Evolutionary conservation across 2,329 filamentous ascomycete species (phyloP), one percentile per base, ranked within the genome.

Genomic region (Endothia cerciana): DNA sequence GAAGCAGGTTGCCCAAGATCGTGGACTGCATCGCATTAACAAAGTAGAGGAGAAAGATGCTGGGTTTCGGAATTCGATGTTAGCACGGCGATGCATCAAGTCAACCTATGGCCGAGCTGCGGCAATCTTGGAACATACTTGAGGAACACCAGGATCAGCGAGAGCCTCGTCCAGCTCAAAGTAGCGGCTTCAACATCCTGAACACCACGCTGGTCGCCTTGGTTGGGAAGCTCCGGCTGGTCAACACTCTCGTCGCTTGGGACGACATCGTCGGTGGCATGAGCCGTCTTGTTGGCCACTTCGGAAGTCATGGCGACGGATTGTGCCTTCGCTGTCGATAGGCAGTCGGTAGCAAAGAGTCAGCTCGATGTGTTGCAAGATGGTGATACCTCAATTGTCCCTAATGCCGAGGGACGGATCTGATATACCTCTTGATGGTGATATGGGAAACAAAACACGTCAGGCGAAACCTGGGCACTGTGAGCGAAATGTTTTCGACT

Each of bases 41-140:
- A 53, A 86, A 79, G 73, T 82, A 83, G 30, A 86, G 75, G 1
- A 83, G 67, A 74, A 80, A 86, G 65, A 86, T 77, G 49, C 80
- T 81, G 61, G 13, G 10, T 7, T 7, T 49, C 55, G 59, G 19
- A 22, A 28, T 11, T 7, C 3, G 11, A 25, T 41, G 57, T 59
- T 30, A 59, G 17, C 25, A 58, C 4, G 13, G 2, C 8, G 6
- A 36, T 57, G 8, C 33, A 19, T 6, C 3, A 5, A 3, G 28
- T 25, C 17, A 15, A 40, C 30, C 33, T 11, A 53, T 5, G 25
- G 5, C 33, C 28, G 28, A 6, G 19, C 8, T 30, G 22, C 47
- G 19, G 7, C 17, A 30, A 19, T 22, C 4, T n/a, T 47, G 36
- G 30, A 36, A 72, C 75, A 40, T 71, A 79, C 77, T 73, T 69